Percentiles rank a stretch among this genome's conserved stretches.
phyloP scores from a whole-genome alignment of 257 asterid genomes.

The Jacaranda mimosifolia region DNA sequence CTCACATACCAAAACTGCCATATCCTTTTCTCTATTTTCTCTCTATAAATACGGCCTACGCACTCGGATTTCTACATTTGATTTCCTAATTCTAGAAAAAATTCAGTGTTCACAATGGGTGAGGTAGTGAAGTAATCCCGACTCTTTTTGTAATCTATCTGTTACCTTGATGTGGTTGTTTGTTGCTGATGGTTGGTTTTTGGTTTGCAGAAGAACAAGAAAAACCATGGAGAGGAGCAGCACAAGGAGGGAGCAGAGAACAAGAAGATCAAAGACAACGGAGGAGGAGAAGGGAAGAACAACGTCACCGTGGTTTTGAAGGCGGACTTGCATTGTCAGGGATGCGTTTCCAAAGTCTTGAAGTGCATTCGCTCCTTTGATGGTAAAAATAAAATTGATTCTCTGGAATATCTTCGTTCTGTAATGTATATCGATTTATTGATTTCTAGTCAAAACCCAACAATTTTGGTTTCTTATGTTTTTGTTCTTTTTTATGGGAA shows the following conservation, averaged over 20 bases:
- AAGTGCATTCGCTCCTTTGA: conserved; percentile 60
- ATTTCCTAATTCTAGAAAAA: background rate
- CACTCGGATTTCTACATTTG: background rate
- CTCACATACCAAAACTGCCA: conserved; percentile 2
- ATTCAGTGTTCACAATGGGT: conserved; percentile 22
- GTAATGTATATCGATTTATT: too few relatives aligned
- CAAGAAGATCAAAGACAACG: conserved; percentile 44
- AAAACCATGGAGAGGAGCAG: conserved; percentile 18
- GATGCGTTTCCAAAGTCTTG: conserved; percentile 67
- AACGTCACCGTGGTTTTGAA: conserved; percentile 61
- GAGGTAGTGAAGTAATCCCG: conserved; percentile 28
- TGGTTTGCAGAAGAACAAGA: conserved; percentile 45
- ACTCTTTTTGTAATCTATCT: background rate
- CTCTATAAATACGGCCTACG: background rate
- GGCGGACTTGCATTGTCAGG: conserved; percentile 82
- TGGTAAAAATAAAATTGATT: conserved; percentile 44
- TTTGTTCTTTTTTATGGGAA: background rate
- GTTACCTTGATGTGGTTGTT: background rate
- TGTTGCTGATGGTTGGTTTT: background rate
- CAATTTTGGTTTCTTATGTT: background rate
- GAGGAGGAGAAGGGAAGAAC: conserved; percentile 31
- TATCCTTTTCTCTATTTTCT: background rate
- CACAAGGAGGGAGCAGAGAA: conserved; percentile 19
- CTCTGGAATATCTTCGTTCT: background rate
- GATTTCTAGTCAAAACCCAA: too few relatives aligned